Base-by-base conservation (phyloP, 2,329 filamentous ascomycete genomes). In the Aspergillus terreus region DNA sequence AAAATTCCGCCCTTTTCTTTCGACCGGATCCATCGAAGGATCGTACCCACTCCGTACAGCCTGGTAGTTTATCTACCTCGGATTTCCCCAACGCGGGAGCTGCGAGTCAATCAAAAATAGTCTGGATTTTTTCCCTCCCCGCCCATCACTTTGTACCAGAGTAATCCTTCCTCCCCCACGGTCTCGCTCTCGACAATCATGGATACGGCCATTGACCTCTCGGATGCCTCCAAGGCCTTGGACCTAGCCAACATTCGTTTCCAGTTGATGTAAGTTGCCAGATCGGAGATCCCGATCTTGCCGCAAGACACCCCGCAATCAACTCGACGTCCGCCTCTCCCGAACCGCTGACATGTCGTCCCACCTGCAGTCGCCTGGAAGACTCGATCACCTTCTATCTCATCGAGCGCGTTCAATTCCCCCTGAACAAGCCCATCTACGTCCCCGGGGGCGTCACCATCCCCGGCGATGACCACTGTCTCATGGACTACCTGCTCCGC, bases 361-460 rank as follows among this genome's bases (percentile, higher is more conserved):
- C 27, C 6, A 30, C 21, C 10, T 35, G 17, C 65, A 99, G 94
- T 66, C 94, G 94, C 17, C 82, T 97, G 15, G 94, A 99, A 76
- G 94, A 99, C 69, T 97, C 92, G 55, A 97, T 99, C 67, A 95
- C 90, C 60, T 96, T 95, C 74, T 88, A 96, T 73, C 80, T 99
- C 36, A 97, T 97, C 66, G 94, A 99, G 76, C 87, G 94, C 38
- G 92, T 92, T n/a, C 94, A 99, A 71, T 99, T 97, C 72, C 90
- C 92, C 4, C 81, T 95, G 58, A 97, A 96, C 76, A 78, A 82
- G 67, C 90, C 85, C 64, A 92, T 97, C 72, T 99, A 99, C 76
- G 72, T 77, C 11, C 82, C 90, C 6, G 88, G 87, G 54, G 89
- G 88, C n/a, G 80, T 97, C 43, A 77, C 82, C 30, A 87, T 97